phyloP scores from a whole-genome alignment of 306 rosid genomes.

The Trichosanthes truncata region DNA sequence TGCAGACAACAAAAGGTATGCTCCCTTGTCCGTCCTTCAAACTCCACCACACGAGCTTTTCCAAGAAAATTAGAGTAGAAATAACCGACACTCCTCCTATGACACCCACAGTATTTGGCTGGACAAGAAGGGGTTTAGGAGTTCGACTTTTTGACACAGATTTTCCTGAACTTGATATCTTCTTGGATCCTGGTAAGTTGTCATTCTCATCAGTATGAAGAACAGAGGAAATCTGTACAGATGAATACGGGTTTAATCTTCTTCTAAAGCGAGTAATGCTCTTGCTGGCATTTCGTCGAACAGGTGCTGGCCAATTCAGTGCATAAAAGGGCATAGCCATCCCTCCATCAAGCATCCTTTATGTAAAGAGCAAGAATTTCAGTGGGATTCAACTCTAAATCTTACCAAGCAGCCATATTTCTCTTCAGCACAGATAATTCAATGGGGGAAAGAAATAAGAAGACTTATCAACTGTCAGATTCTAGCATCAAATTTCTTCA shows the following conservation, averaged over 20 bases:
- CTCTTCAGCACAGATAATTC: neutral
- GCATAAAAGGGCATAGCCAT: conserved; percentile 27
- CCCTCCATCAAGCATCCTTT: conserved; percentile 25
- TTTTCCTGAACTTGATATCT: conserved; percentile 13
- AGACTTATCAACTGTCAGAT: neutral
- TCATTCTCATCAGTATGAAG: conserved; percentile 35
- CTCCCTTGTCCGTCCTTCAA: conserved; percentile 45
- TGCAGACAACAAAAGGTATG: conserved; percentile 71
- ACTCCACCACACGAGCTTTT: conserved; percentile 72
- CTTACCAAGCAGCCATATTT: neutral
- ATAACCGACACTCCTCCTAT: conserved; percentile 68
- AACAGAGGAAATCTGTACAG: conserved; percentile 29
- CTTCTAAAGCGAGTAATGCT: conserved; percentile 16
- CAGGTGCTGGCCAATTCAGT: conserved; percentile 21
- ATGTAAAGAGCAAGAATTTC: neutral
- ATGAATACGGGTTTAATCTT: conserved; percentile 20
- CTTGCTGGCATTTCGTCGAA: conserved; percentile 17
- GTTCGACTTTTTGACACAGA: conserved; percentile 19
- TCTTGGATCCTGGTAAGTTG: conserved; percentile 21
- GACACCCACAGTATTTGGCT: conserved; percentile 60
- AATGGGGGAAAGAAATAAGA: neutral
- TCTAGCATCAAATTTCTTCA: neutral
- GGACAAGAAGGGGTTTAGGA: conserved; percentile 27
- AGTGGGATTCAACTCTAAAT: neutral
- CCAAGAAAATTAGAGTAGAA: conserved; percentile 73